Base-by-base conservation (phyloP, 805 yeast species). In the Sporopachydermia quercuum region DNA sequence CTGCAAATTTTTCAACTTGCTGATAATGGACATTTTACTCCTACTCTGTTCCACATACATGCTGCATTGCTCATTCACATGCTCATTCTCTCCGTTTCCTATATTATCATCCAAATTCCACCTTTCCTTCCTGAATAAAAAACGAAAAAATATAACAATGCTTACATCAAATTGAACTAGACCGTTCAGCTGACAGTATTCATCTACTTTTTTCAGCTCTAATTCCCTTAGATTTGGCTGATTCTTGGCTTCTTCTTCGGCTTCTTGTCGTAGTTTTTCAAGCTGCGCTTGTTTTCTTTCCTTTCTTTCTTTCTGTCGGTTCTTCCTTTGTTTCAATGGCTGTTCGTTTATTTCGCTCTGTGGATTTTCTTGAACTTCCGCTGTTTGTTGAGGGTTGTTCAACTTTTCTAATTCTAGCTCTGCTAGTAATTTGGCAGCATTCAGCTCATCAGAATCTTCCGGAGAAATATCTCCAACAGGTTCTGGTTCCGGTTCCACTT, bases 221-320 rank as follows among this genome's bases (percentile, higher is more conserved):
- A 80, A 71, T 38, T 71, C 69, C 23, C 86, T 65, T 47, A 74
- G 62, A 54, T 89, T 84, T 0, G 86, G 80, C 45, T 70, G 68
- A 13, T 56, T 53, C 1, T 61, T 66, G 0, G 94, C 87, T 53
- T 89, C 96, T 16, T 57, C 57, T 11, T 63, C 62, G 0, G 96
- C 96, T 47, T 82, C 78, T 18, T 68, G 71, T 47, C 72, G 68
- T 39, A 81, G 62, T 38, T 64, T 63, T 18, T 72, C 76, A 15
- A 76, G 66, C 42, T 78, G 79, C 1, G 79, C 84, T 37, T 83
- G 76, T 42, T 95, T 66, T 52, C 69, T 74, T 0, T 89, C 93
- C 16, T 85, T 53, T 49, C 82, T 68, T 51, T 86, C 96, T 58
- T 80, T 83, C 46, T 84, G 91, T 41, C 96, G 68, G 54, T 89